Conservation (phyloP, 352 stramenopile genomes). For the Aphanomyces invadans region DNA sequence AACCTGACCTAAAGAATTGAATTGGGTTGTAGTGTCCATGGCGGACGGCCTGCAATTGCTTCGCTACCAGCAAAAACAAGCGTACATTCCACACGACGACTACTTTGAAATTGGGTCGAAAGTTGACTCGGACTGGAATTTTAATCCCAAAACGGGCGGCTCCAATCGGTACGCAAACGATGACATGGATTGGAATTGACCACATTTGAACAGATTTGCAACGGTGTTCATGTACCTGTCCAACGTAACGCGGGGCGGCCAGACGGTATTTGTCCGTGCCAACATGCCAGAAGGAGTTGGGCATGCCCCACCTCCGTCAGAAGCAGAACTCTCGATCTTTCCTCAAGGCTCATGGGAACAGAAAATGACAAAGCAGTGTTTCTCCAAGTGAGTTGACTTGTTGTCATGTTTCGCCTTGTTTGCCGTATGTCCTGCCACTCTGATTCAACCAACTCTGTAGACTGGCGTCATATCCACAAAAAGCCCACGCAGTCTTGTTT, state of each 20-base stretch:
- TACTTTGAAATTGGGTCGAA: constrained; percentile 37
- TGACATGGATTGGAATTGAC: background rate
- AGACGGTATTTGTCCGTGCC: constrained; percentile 31
- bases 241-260: constrained; percentile 27
- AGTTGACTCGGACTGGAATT: constrained; percentile 27
- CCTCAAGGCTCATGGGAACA: constrained; percentile 20
- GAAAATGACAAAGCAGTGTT: constrained; percentile 23
- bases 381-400: constrained; percentile 24
- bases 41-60: constrained; percentile 82
- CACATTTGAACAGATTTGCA: constrained; percentile 13
- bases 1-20: no score
- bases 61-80: constrained; percentile 67
- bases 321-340: constrained; percentile 21
- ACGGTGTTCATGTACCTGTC: constrained; percentile 28
- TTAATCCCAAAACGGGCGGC: constrained; percentile 29
- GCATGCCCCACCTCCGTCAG: constrained; percentile 6
- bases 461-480: constrained; percentile 26
- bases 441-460: no score
- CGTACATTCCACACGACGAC: constrained; percentile 76
- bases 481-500: constrained; percentile 80
- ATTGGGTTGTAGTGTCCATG: constrained; percentile 27
- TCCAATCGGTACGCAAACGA: constrained; percentile 23
- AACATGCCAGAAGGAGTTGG: constrained; percentile 26
- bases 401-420: no score
- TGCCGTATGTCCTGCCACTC: no score